Evolutionary conservation across 2,329 filamentous ascomycete genomes (phyloP), one percentile per base, ranked within the genome.

Genomic region (Penicillium sumatraense): DNA sequence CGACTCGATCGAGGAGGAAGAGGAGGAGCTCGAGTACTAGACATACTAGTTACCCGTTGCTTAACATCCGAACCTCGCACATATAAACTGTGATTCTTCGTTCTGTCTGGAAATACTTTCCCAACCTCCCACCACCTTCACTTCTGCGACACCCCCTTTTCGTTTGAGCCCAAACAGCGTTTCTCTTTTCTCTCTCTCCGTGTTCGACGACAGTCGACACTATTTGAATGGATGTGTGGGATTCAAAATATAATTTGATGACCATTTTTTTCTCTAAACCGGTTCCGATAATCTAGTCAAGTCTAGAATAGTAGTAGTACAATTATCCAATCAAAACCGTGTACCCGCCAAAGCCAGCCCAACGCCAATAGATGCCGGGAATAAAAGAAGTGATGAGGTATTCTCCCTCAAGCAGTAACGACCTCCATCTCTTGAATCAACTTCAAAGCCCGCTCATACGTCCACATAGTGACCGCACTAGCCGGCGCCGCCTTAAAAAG

Each of bases 401-500:
- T 31, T 31, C 11, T 4, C 35, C 16, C 16, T 21, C 18, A 38
- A 38, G 33, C 33, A 20, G 46, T 38, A 20, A 60, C 65, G 9
- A 71, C 29, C 20, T 73, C 71, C 50, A 70, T 65, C 40, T 74
- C 71, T 54, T 78, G 74, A 59, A 93, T 77, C 20, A 85, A 62
- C 48, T 80, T 83, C 76, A 97, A 78, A 16, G 84, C 84, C 68
- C 88, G 81, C 78, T 96, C 93, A 74, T 96, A 97, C 2, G 91
- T 96, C 91, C 92, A 97, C 81, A 97, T 90, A 0, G 93, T 97
- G 27, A 96, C 86, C 6, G 93, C 91, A 72, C 90, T 95, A 24
- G 90, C 87, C n/a, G 95, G 95, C 20, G 93, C 95, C 27, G 93
- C 91, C 80, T 99, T 99, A 63, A 98, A 72, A 69, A 99, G 76